These are phyloP conservation scores for Atkinsonella texensis DNA, from an alignment of 2,329 filamentous ascomycete genomes.

Conservation along the genomic window DNA sequence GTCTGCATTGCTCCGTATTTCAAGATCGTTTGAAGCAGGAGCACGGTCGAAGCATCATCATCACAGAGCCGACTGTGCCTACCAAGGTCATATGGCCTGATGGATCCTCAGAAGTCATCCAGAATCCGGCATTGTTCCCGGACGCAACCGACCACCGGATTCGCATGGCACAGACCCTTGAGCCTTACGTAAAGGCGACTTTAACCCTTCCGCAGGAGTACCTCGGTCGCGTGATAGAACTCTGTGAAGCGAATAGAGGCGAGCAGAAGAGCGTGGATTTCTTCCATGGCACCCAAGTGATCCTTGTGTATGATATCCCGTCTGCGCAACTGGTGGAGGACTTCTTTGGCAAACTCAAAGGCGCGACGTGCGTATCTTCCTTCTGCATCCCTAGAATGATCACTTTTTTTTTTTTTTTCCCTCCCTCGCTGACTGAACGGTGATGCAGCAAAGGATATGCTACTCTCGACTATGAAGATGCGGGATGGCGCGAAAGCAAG, in stretches of 20 bases:
- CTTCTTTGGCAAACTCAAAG: conserved; percentile 93
- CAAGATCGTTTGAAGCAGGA: conserved; percentile 91
- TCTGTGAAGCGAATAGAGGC: conserved; percentile 83
- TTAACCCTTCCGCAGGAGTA: conserved; percentile 91
- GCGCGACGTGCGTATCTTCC: conserved; percentile 44
- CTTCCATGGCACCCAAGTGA: conserved; percentile 86
- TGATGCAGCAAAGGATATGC: conserved; percentile 73
- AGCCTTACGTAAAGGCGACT: conserved; percentile 57
- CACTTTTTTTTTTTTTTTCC: no score
- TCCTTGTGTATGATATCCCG: conserved; percentile 83
- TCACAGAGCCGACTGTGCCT: conserved; percentile 90
- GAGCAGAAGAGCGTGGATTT: conserved; percentile 81
- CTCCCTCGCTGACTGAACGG: neutral
- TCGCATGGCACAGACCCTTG: conserved; percentile 33
- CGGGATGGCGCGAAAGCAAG: conserved; percentile 68
- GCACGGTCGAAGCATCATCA: conserved; percentile 88
- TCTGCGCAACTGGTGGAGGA: conserved; percentile 88
- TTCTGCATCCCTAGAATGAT: neutral
- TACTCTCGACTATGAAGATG: conserved; percentile 91
- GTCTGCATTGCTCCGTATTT: conserved; percentile 96
- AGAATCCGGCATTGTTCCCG: conserved; percentile 81
- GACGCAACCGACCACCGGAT: conserved; percentile 43
- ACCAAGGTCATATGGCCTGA: conserved; percentile 73
- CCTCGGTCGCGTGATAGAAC: conserved; percentile 83
- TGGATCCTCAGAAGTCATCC: conserved; percentile 66